Conservation (phyloP, 192 early-diverging fungal genomes). For the Gaertneriomyces semiglobifer region DNA sequence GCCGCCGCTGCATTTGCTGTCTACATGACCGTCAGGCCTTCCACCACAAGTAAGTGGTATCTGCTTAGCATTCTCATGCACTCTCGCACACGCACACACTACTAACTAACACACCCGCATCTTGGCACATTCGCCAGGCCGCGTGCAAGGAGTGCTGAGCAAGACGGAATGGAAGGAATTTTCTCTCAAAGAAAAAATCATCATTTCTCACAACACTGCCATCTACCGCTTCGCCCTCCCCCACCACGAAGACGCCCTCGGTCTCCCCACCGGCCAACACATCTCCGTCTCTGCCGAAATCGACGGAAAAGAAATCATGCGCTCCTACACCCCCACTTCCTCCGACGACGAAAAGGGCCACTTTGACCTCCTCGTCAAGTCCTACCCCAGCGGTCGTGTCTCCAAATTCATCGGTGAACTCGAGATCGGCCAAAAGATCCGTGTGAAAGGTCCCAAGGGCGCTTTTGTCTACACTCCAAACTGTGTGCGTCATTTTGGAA, state of each 20-base stretch:
- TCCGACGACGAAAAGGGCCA: slow-evolving; percentile 78
- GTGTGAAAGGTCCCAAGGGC: slow-evolving; percentile 86
- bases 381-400: slow-evolving; percentile 77
- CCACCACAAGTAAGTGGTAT: neutral
- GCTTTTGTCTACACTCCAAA: slow-evolving; percentile 82
- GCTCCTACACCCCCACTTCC: slow-evolving; percentile 91
- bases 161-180: slow-evolving; percentile 34
- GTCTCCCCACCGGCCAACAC: slow-evolving; percentile 91
- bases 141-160: slow-evolving; percentile 13
- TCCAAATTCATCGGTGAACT: slow-evolving; percentile 68
- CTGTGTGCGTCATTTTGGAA: slow-evolving; percentile 72
- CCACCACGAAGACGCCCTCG: slow-evolving; percentile 59
- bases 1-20: slow-evolving; percentile 8
- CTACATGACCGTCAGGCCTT: neutral
- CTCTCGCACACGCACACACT: neutral
- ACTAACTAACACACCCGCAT: neutral
- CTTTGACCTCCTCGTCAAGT: slow-evolving; percentile 92
- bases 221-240: slow-evolving; percentile 84
- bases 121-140: too few species aligned
- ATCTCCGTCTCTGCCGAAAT: slow-evolving; percentile 82
- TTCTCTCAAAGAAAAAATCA: slow-evolving; percentile 65
- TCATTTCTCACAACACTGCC: slow-evolving; percentile 80
- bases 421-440: slow-evolving; percentile 67
- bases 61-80: neutral
- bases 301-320: slow-evolving; percentile 75